phyloP scores from a whole-genome alignment of 2,329 filamentous ascomycete species.

The Aspergillus cejpii region DNA sequence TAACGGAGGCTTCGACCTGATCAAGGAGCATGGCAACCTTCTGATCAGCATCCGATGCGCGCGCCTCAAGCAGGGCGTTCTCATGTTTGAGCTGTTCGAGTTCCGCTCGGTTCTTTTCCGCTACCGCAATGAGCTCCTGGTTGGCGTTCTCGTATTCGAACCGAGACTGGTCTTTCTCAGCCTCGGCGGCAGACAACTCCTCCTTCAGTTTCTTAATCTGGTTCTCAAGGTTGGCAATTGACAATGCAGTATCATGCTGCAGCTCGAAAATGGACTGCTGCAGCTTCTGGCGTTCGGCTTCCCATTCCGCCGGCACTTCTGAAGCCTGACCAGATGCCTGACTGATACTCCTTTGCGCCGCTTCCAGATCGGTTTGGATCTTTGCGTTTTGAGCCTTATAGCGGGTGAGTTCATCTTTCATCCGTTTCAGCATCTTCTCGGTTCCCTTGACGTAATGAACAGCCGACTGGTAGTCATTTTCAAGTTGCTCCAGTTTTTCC shows the following conservation, averaged over 20 bases:
- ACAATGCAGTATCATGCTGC: constrained; percentile 61
- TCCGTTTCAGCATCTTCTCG: constrained; percentile 97
- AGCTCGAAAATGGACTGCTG: constrained; percentile 62
- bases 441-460: constrained; percentile 98
- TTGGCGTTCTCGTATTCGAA: constrained; percentile 50
- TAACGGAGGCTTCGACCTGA: constrained; percentile 88
- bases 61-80: constrained; percentile 71
- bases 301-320: constrained; percentile 58
- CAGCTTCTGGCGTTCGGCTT: constrained; percentile 63
- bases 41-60: constrained; percentile 81
- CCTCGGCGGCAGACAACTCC: constrained; percentile 60
- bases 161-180: constrained; percentile 63
- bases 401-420: constrained; percentile 92
- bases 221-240: constrained; percentile 61
- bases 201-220: constrained; percentile 62
- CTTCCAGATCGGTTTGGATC: constrained; percentile 73
- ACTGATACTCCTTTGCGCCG: constrained; percentile 52
- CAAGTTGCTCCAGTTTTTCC: constrained; percentile 86
- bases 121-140: constrained; percentile 52
- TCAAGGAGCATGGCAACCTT: constrained; percentile 90
- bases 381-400: constrained; percentile 82
- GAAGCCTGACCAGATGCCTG: constrained; percentile 33
- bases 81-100: constrained; percentile 77
- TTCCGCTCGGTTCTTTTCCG: constrained; percentile 56
- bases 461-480: constrained; percentile 95